Conservation (phyloP, 306 rosid genomes). For the Rosa persica region DNA sequence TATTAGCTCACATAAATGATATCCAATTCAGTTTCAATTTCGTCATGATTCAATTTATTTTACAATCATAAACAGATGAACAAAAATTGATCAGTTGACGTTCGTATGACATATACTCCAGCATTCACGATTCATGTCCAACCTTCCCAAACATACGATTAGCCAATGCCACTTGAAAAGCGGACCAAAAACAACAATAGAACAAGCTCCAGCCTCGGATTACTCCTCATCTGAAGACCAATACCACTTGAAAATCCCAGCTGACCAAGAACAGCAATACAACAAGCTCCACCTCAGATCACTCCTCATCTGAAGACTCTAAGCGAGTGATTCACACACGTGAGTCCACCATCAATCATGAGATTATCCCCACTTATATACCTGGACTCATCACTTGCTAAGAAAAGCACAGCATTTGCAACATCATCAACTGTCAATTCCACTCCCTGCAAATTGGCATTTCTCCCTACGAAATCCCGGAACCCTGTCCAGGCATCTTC, state of each 20-base stretch:
- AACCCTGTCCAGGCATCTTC: slow-evolving; percentile 48
- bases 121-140: background rate
- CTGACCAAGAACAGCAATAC: background rate
- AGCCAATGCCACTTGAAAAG: background rate
- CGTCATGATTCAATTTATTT: background rate
- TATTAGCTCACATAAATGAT: too few species aligned
- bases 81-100: background rate
- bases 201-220: background rate
- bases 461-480: slow-evolving; percentile 31
- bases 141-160: background rate
- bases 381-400: slow-evolving; percentile 75
- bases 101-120: background rate
- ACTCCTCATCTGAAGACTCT: slow-evolving; percentile 54
- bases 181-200: background rate
- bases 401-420: slow-evolving; percentile 78
- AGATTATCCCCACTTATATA: slow-evolving; percentile 75
- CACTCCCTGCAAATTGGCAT: slow-evolving; percentile 72
- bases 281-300: background rate
- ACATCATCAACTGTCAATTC: slow-evolving; percentile 63
- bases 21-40: background rate
- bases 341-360: slow-evolving; percentile 77
- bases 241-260: background rate
- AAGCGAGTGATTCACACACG: slow-evolving; percentile 47
- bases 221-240: slow-evolving; percentile 50
- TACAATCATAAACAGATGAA: background rate